Conservation (phyloP, 2,329 filamentous ascomycete species). For the Epichloe typhina region DNA sequence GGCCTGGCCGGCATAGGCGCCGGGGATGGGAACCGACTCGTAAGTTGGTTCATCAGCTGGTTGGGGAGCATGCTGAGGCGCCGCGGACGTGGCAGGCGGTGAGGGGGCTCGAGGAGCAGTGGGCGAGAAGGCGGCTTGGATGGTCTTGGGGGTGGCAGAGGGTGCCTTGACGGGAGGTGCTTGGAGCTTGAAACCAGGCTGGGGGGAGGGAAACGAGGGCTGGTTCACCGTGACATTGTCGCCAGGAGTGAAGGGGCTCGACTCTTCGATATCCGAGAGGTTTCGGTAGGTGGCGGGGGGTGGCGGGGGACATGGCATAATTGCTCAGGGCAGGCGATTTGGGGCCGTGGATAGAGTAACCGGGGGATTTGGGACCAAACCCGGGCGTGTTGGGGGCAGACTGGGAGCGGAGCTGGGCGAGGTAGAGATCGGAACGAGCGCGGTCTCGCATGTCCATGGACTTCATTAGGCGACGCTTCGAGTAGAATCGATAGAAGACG, state of each 20-base stretch:
- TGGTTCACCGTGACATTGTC: constrained; percentile 46
- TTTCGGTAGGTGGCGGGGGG: constrained; percentile 44
- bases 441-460: constrained; percentile 93
- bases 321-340: constrained; percentile 31
- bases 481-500: constrained; percentile 96
- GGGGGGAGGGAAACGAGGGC: constrained; percentile 42
- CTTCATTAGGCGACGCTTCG: constrained; percentile 88
- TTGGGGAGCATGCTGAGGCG: constrained; percentile 43
- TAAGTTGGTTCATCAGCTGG: constrained; percentile 76
- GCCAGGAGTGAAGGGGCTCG: constrained; percentile 38
- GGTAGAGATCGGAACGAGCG: constrained; percentile 87
- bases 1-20: constrained; percentile 54
- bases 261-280: constrained; percentile 30
- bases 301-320: constrained; percentile 45
- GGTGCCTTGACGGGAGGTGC: constrained; percentile 70
- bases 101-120: constrained; percentile 14
- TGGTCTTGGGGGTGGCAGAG: constrained; percentile 58
- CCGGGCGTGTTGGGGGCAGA: constrained; percentile 92
- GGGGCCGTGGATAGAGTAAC: constrained; percentile 11
- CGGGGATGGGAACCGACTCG: constrained; percentile 76
- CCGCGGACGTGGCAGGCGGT: constrained; percentile 7
- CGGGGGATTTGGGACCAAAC: constrained; percentile 53
- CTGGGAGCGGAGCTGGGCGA: constrained; percentile 70
- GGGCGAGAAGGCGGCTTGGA: constrained; percentile 49
- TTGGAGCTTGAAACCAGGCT: constrained; percentile 71